These are phyloP conservation scores for Elaeis guineensis DNA, from an alignment of 176 grass and related monocot genomes.

Conservation along the genomic window DNA sequence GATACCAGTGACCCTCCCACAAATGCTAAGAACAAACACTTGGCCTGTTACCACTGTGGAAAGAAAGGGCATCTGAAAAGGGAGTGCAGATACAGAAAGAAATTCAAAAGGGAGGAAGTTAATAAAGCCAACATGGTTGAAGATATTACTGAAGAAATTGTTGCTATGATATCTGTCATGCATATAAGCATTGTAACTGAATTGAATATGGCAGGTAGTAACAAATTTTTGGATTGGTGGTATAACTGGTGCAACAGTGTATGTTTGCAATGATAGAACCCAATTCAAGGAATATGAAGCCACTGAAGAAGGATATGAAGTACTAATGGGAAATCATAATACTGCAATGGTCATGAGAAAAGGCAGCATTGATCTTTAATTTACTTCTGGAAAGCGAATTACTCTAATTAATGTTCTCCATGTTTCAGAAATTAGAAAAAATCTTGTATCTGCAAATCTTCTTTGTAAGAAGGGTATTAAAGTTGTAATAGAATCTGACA, in stretches of 20 bases:
- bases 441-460: too few species aligned
- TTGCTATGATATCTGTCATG: too few species aligned
- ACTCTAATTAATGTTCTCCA: not conserved
- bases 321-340: not conserved
- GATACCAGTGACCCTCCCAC: too few species aligned
- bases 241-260: not conserved
- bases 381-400: not conserved
- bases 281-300: not conserved
- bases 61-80: too few species aligned
- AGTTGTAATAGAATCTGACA: not conserved
- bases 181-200: too few species aligned
- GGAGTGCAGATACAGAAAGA: too few species aligned
- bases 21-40: too few species aligned
- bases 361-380: not conserved
- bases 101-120: too few species aligned
- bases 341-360: not conserved
- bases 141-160: too few species aligned
- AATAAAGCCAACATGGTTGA: too few species aligned
- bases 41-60: too few species aligned
- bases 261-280: not conserved
- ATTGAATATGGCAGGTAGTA: not conserved
- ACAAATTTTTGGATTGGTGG: not conserved
- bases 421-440: not conserved
- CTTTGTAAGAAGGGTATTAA: not conserved
- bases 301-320: not conserved